Conservation (phyloP, 2,329 filamentous ascomycete species). For the Fusarium liriodendri region DNA sequence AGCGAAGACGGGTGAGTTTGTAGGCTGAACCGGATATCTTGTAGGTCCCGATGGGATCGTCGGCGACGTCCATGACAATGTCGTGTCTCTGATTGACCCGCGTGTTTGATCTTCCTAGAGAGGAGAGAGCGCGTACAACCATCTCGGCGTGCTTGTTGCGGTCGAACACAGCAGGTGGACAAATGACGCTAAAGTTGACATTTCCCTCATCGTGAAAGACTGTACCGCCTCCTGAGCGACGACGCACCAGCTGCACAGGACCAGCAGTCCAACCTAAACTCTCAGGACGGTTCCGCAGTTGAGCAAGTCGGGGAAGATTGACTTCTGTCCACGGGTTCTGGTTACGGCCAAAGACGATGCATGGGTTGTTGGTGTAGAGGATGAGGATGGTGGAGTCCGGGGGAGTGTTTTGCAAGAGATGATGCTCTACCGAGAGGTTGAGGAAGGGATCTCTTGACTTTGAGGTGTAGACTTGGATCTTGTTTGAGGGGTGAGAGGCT, state of each 20-base stretch:
- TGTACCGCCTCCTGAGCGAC: conserved; percentile 88
- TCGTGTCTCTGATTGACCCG: conserved; percentile 92
- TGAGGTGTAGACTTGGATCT: conserved; percentile 77
- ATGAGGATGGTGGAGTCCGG: conserved; percentile 82
- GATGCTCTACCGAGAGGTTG: conserved; percentile 95
- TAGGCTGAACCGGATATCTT: conserved; percentile 97
- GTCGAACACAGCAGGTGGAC: conserved; percentile 80
- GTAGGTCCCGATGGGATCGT: conserved; percentile 54
- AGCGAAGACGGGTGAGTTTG: conserved; percentile 84
- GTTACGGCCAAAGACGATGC: conserved; percentile 92
- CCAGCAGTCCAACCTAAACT: conserved; percentile 42
- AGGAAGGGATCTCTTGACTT: conserved; percentile 79
- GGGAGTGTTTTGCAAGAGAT: conserved; percentile 80
- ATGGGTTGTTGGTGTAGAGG: conserved; percentile 88
- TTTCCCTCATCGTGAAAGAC: conserved; percentile 96
- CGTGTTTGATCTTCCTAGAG: conserved; percentile 67
- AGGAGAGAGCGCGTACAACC: conserved; percentile 84
- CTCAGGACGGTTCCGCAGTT: conserved; percentile 33
- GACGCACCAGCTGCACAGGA: conserved; percentile 74
- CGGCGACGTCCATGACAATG: conserved; percentile 76
- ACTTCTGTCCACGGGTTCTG: conserved; percentile 98
- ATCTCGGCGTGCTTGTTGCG: conserved; percentile 91
- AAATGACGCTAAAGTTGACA: conserved; percentile 94
- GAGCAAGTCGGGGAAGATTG: conserved; percentile 72
- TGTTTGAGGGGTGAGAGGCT: conserved; percentile 56